phyloP scores from a whole-genome alignment of 345 rosid species.

The Gossypioides kirkii region DNA sequence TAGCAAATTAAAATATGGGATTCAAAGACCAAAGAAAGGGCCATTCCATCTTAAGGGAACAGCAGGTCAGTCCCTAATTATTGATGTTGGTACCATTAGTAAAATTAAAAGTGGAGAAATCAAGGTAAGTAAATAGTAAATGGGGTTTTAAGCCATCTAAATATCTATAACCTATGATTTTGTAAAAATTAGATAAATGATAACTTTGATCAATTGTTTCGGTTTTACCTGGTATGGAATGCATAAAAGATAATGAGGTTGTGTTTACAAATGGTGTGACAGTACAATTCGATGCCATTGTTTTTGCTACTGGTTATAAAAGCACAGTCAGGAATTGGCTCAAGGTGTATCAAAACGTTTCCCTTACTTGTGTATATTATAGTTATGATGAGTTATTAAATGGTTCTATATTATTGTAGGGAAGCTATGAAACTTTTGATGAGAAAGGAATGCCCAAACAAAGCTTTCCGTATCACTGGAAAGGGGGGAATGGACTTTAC shows the following conservation, averaged over 20 bases:
- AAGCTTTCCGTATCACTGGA: slow-evolving; percentile 6
- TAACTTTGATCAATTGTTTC: background rate
- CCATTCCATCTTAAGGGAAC: slow-evolving; percentile 12
- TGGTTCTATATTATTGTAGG: background rate
- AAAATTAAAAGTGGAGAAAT: slow-evolving; percentile 16
- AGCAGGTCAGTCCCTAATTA: slow-evolving; percentile 12
- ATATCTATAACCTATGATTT: background rate
- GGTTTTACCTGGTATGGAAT: background rate
- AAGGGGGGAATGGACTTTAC: slow-evolving; percentile 29
- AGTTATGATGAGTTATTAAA: background rate
- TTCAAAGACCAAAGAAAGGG: background rate
- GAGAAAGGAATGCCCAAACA: slow-evolving; percentile 14
- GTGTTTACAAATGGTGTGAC: background rate
- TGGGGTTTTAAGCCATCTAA: background rate
- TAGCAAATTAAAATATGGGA: slow-evolving; percentile 11
- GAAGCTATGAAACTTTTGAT: background rate
- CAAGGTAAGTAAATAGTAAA: background rate
- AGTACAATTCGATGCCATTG: background rate
- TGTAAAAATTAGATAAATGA: background rate
- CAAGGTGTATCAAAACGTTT: no score
- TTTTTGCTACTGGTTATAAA: slow-evolving; percentile 16
- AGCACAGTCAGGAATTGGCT: slow-evolving; percentile 8
- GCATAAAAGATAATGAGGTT: background rate
- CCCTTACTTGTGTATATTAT: no score
- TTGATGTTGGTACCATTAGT: slow-evolving; percentile 18